Evolutionary conservation across 129 eudicot species (phyloP), one percentile per base, ranked within the genome.

Genomic region (Flaveria bidentis): DNA sequence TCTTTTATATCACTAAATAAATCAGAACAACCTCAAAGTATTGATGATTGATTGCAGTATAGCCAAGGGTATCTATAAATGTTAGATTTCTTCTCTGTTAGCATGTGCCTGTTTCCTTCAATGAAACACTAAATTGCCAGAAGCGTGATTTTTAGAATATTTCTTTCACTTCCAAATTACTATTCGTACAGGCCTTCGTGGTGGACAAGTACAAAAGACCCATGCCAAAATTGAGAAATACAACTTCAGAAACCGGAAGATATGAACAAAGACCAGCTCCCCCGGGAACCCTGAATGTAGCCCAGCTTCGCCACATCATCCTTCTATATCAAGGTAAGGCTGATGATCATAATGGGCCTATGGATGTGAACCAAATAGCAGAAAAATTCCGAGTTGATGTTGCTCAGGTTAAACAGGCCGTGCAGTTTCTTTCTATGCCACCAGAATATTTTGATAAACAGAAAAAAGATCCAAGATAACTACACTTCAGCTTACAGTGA

Each of bases 261-360:
- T 90, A 86, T 16, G 96, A 93, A 67, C 88, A 85, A 57, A 85
- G 84, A 67, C 86, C 90, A 0, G 90, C 84, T 14, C 87, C 96
- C 45, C 87, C 92, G 12, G 98, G 98, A 76, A 90, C 98, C 71
- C 70, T 93, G 39, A 88, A 93, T 60, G 92, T 90, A 44, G 87
- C 85, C 0, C 96, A 93, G 82, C 77, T 93, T 69, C 95, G 96
- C 65, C 95, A 90, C 41, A 78, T 93, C 16, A 84, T 93, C 76
- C 96, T 85, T 73, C 76, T 93, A 33, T 84, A 88, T 82, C 88
- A 93, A 83, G 98, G 98, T 69, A 90, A 93, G 75, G 84, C 95
- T 2, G 83, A 88, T 2, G 96, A 86, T 41, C 95, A 86, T 36
- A 41, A 78, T n/a, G 95, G 97, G 10, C 96, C 92, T 7, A 83